Evolutionary conservation across 1,139 yeast species (phyloP), one percentile per base, ranked within the genome.

Genomic region (Taphrina sp.): DNA sequence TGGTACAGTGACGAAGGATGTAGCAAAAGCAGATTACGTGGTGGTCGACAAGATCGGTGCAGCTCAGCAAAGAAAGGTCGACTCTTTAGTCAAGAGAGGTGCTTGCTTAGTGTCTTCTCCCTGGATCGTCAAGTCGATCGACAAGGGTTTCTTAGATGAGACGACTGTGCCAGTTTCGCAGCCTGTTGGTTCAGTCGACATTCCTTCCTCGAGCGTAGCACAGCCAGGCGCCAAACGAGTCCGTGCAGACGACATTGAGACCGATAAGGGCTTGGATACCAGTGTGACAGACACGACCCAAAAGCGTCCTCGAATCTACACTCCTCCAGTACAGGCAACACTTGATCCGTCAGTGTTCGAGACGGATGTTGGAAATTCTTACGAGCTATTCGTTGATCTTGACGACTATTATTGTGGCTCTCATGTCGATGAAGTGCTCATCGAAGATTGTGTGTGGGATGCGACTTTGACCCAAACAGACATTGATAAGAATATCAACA

Each of bases 401-500:
- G 45, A 39, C 34, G 17, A 8, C 10, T 39, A 34, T 23, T 39
- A 39, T 39, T 14, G 45, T 26, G 45, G 34, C 8, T 22, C 45
- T 8, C n/a, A 22, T 8, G 10, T 34, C 3, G 45, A 39, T 23
- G 24, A 26, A 16, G 45, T 39, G 19, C 16, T 39, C 22, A 29
- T 39, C 4, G 45, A 39, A 5, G 45, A 39, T 26, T 14, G 7
- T 5, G n/a, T 39, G 8, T 39, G 45, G 45, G 45, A 39, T 26
- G 45, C 45, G 10, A 39, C 45, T 22, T n/a, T 39, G 17, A 39
- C 23, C 20, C 23, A 20, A n/a, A 39, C 33, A 7, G 45, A 39
- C 22, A 39, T 39, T 8, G 5, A 3, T 8, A 39, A 39, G 45
- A 46, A 46, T 24, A 37, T 31, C 36, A 46, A 46, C 52, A 46